Evolutionary conservation across 2,329 filamentous ascomycete species (phyloP).

Genomic region (Bipolaris oryzae): DNA sequence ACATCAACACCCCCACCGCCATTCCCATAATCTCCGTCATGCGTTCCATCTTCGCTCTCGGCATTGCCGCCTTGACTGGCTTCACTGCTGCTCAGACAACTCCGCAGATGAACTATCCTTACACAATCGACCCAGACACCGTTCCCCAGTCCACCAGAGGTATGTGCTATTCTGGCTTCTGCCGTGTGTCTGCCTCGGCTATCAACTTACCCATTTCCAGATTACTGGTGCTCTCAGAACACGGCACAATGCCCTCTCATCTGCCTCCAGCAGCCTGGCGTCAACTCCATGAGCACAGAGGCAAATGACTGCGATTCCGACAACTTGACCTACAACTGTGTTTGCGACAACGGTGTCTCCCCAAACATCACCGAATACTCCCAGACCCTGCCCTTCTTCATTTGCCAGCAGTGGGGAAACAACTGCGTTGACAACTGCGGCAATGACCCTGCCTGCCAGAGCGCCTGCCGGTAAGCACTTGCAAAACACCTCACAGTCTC

Average conservation of each 20-base stretch:
- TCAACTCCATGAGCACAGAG: conserved; percentile 52
- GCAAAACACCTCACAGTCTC: background rate
- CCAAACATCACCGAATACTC: conserved; percentile 80
- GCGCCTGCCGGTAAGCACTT: conserved; percentile 59
- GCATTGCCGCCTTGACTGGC: conserved; percentile 58
- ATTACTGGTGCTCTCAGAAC: conserved; percentile 70
- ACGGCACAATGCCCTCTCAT: conserved; percentile 71
- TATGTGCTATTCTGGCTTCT: conserved; percentile 46
- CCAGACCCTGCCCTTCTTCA: conserved; percentile 77
- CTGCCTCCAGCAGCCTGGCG: conserved; percentile 66
- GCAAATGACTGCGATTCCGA: conserved; percentile 70
- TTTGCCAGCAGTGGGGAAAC: conserved; percentile 73
- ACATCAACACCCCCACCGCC: background rate
- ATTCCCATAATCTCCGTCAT: conserved; percentile 41
- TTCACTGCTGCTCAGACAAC: conserved; percentile 56
- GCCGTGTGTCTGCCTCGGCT: too few species aligned
- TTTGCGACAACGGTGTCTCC: conserved; percentile 68
- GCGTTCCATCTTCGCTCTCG: conserved; percentile 59
- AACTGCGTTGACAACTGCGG: conserved; percentile 69
- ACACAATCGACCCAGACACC: conserved; percentile 66
- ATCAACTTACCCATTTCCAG: conserved; percentile 47
- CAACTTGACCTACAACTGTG: conserved; percentile 70
- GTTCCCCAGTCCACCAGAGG: conserved; percentile 62
- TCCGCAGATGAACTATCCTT: conserved; percentile 38
- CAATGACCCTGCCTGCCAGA: conserved; percentile 63